Evolutionary conservation across 345 rosid genomes (phyloP).

Genomic region (Firmiana major): DNA sequence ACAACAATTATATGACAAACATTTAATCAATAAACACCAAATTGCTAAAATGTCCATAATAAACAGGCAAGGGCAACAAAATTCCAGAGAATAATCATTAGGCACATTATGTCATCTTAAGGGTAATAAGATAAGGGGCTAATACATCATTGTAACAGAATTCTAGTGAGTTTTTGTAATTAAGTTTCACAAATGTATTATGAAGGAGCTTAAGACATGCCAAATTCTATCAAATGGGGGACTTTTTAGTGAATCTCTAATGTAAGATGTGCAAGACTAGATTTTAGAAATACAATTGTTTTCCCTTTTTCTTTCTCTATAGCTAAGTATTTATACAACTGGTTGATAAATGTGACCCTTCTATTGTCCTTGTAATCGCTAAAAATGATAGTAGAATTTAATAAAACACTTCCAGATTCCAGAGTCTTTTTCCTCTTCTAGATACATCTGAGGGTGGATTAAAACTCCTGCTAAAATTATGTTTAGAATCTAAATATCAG

Average conservation of each 20-base stretch:
- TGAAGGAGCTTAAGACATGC: no score
- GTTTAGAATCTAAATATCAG: neutral
- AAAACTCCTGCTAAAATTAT: neutral
- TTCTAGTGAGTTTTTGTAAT: no score
- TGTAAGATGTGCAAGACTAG: neutral
- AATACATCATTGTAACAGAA: no score
- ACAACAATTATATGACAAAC: neutral
- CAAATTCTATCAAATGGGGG: no score
- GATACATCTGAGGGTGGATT: neutral
- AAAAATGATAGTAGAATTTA: neutral
- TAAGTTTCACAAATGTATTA: no score
- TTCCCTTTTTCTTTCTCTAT: neutral
- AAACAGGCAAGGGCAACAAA: no score
- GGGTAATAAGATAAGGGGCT: no score
- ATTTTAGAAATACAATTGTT: neutral
- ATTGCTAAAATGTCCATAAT: neutral
- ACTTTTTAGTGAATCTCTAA: neutral
- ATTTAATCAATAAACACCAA: neutral
- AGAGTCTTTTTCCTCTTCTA: no score
- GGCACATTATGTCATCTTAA: no score
- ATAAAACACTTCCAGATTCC: neutral
- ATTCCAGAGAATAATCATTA: neutral
- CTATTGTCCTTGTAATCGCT: neutral
- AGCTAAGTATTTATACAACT: neutral
- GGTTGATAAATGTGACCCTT: no score